Percentiles rank a stretch among this genome's conserved stretches.
Conservation (phyloP, 352 stramenopile genomes). For the Blastocystis hominis region DNA sequence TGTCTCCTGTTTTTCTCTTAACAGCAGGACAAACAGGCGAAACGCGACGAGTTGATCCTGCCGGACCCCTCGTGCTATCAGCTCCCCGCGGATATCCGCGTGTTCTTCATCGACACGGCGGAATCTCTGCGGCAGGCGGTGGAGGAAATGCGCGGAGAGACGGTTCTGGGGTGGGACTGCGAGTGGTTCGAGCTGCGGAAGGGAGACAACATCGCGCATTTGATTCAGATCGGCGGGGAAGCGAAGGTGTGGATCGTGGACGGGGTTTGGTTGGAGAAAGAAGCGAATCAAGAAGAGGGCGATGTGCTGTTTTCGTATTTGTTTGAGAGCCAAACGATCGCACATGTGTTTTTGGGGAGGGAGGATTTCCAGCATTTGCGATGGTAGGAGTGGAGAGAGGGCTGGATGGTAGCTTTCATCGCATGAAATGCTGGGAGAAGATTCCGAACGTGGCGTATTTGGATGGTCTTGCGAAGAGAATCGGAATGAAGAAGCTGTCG, state of each 20-base stretch:
- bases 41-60: neutral
- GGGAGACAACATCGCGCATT: neutral
- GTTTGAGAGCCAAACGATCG: neutral
- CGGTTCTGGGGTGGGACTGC: conserved; percentile 30
- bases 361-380: neutral
- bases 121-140: neutral
- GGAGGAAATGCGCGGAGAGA: neutral
- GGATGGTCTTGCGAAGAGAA: neutral
- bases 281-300: neutral
- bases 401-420: neutral
- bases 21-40: neutral
- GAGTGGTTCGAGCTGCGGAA: neutral
- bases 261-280: neutral
- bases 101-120: neutral
- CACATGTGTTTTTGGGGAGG: neutral
- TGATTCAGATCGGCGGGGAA: neutral
- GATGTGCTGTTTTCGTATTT: neutral
- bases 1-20: no score
- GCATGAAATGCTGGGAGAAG: neutral
- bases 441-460: neutral
- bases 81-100: neutral
- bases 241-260: conserved; percentile 12
- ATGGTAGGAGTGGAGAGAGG: neutral
- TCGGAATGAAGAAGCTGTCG: neutral
- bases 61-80: neutral